A percentile compares a stretch with the other conserved stretches of the same genome.
Conservation (phyloP, 2,329 filamentous ascomycete species). For the Fusarium sororula region DNA sequence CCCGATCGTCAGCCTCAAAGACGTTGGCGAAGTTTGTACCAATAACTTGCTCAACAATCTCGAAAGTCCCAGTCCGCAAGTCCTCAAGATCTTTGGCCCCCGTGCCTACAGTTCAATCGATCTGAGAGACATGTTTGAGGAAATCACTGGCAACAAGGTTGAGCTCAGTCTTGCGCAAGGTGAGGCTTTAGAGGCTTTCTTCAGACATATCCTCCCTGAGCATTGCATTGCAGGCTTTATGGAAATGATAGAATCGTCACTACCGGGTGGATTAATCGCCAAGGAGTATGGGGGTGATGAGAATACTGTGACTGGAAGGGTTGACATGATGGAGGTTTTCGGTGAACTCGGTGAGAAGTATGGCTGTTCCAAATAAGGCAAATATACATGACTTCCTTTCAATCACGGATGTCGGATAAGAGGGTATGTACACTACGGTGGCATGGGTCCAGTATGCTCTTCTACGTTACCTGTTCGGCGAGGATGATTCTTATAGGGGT, state of each 20-base stretch:
- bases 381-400: neutral
- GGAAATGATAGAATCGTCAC: constrained; percentile 39
- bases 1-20: constrained; percentile 45
- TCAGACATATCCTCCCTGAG: constrained; percentile 29
- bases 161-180: constrained; percentile 31
- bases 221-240: constrained; percentile 37
- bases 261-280: constrained; percentile 42
- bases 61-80: neutral
- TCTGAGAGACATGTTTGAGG: constrained; percentile 40
- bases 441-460: neutral
- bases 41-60: constrained; percentile 27
- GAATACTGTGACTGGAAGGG: constrained; percentile 32
- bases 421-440: no score
- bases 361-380: neutral
- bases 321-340: constrained; percentile 39
- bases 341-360: neutral
- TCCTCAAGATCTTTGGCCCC: constrained; percentile 43
- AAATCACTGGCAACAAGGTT: constrained; percentile 35
- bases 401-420: neutral
- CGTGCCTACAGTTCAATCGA: constrained; percentile 41
- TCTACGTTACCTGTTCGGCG: neutral
- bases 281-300: constrained; percentile 36
- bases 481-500: neutral
- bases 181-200: constrained; percentile 37
- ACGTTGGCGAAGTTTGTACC: constrained; percentile 41